Conservation (phyloP, 495 filamentous ascomycete genomes). For the Penicillium arizonense region DNA sequence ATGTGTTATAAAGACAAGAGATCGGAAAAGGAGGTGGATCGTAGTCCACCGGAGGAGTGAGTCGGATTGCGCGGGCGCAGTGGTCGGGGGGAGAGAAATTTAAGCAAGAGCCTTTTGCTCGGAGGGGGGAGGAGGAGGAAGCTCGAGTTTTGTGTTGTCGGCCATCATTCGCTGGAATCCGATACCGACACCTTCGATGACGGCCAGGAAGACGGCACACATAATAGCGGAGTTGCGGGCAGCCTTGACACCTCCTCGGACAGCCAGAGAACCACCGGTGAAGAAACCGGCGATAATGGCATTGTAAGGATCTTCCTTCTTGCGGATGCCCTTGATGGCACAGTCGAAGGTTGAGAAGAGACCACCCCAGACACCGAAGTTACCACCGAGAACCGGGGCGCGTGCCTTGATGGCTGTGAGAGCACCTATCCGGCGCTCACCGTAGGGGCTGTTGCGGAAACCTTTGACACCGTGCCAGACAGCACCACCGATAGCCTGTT, state of each 20-base stretch:
- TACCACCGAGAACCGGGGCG: conserved; percentile 92
- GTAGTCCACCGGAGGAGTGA: conserved; percentile 12
- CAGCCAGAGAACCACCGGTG: conserved; percentile 86
- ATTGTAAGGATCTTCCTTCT: conserved; percentile 98
- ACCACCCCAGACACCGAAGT: conserved; percentile 97
- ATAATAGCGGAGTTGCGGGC: conserved; percentile 93
- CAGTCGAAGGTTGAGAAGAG: conserved; percentile 94
- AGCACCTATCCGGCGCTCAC: conserved; percentile 92
- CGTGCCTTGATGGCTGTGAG: conserved; percentile 96
- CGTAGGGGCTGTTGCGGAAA: conserved; percentile 84
- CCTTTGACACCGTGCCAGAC: conserved; percentile 99
- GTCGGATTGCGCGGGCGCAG: conserved; percentile 1
- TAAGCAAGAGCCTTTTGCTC: conserved; percentile 44
- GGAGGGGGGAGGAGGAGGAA: conserved; percentile 43
- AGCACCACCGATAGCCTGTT: conserved; percentile 72
- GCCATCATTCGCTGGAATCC: conserved; percentile 97
- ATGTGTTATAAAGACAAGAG: conserved; percentile 32
- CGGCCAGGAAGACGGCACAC: conserved; percentile 87
- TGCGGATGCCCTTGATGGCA: conserved; percentile 90
- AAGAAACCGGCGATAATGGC: conserved; percentile 96
- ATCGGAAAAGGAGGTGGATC: conserved; percentile 11
- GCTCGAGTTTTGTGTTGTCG: conserved; percentile 81
- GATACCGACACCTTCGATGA: conserved; percentile 97
- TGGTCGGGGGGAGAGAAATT: conserved; percentile 11
- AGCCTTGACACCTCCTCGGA: conserved; percentile 85